Base-by-base conservation (phyloP, 1,284 basidiomycete species). In the Leccinum pachyderme region DNA sequence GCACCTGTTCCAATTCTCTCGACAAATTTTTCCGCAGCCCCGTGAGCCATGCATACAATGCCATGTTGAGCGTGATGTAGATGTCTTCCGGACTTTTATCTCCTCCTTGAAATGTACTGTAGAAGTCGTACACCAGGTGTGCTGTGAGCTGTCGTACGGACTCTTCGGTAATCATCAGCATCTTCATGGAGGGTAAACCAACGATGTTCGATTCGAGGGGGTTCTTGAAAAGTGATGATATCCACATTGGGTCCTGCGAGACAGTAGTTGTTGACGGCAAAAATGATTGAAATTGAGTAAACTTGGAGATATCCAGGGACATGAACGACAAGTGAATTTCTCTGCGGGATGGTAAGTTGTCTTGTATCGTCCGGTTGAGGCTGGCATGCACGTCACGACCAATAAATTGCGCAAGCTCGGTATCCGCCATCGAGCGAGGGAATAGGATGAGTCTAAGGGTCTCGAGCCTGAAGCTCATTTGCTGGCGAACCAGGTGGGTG, bases 51-150 rank as follows among this genome's bases (percentile, higher is more conserved):
- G 87, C 82, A 63, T 91, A 91, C 2, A 91, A 75, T 0, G 85
- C 80, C 64, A 91, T 83, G 71, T 92, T 91, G 59, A 92, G 76
- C 2, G 88, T 87, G 68, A 92, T 89, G 69, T 85, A 91, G 53
- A 92, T 90, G 59, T 89, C 85, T 59, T 89, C 84, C 29, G 78
- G 74, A 48, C 82, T 80, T 60, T 77, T 78, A 61, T 76, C 73
- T 13, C 77, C 75, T 24, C 76, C 74, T 43, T 81, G 78, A 66
- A 91, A 91, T 52, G 79, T 75, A 64, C 87, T 90, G 68, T 83
- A 75, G 71, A 92, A 92, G 63, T 87, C 82, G 62, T 92, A 92
- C 5, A 76, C 65, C 22, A 92, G 75, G 11, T 71, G 68, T 46
- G 74, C 73, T 33, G 62, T 63, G 11, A 63, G 56, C 13, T 79